phyloP scores from a whole-genome alignment of 139 green algal genomes.

The Chlorella vulgaris region DNA sequence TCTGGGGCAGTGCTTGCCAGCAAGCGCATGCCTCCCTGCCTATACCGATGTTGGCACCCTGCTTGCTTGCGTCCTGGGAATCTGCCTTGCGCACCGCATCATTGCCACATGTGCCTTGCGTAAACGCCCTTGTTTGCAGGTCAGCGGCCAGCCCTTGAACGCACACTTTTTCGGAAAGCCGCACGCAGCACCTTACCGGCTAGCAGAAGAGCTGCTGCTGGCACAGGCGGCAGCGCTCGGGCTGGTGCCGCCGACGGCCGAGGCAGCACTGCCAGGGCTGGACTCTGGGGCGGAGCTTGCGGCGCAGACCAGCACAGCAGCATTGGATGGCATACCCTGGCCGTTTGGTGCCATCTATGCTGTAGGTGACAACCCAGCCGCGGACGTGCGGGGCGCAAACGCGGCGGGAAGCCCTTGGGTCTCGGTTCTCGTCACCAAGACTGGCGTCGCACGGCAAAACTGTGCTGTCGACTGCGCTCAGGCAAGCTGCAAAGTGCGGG shows the following conservation, averaged over 20 bases:
- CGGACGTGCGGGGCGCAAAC: slow-evolving; percentile 80
- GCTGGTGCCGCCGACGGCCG: slow-evolving; percentile 1
- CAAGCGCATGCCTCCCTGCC: background rate
- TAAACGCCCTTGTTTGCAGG: background rate
- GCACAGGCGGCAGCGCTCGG: slow-evolving; percentile 62
- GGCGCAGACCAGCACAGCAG: too few relatives aligned
- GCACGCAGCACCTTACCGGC: slow-evolving; percentile 62
- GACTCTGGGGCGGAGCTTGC: too few relatives aligned
- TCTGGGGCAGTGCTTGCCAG: too few relatives aligned
- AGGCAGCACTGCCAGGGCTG: too few relatives aligned
- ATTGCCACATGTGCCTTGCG: background rate
- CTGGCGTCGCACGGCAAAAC: slow-evolving; percentile 74
- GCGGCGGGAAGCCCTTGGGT: slow-evolving; percentile 72
- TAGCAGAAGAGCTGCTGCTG: slow-evolving; percentile 65
- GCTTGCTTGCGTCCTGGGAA: too few relatives aligned
- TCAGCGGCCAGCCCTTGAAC: slow-evolving; percentile 29
- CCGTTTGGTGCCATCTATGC: slow-evolving; percentile 70
- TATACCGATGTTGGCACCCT: too few relatives aligned
- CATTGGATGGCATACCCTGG: background rate
- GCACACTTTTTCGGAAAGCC: slow-evolving; percentile 70
- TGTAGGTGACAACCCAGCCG: slow-evolving; percentile 82
- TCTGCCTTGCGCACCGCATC: too few relatives aligned
- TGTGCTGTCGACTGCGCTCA: slow-evolving; percentile 57
- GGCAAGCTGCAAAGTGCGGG: background rate
- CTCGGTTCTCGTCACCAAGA: slow-evolving; percentile 77